Evolutionary conservation across 2,329 filamentous ascomycete species (phyloP), one percentile per base, ranked within the genome.

Genomic region (Sphaerostilbella broomeana): DNA sequence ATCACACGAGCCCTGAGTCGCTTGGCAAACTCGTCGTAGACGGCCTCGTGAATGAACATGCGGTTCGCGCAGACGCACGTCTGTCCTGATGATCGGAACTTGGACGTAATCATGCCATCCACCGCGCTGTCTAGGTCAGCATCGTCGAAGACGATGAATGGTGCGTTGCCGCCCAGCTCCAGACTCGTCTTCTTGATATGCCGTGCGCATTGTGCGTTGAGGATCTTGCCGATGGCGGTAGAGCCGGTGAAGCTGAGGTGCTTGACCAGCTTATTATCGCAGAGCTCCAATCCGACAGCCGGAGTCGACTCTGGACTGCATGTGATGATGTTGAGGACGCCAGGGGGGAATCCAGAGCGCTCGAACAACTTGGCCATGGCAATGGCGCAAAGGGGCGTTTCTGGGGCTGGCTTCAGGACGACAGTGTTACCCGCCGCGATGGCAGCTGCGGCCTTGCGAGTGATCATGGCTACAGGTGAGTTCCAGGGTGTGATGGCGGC

Each of bases 51-150:
- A 4, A 89, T 72, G 58, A 81, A 87, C 46, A 89, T 74, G 13
- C 84, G 71, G 64, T 90, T 89, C 5, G 83, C 82, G 54, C 82
- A 86, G 11, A 95, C 87, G 59, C 89, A 95, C 0, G 88, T 95
- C 69, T 95, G 89, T 22, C 89, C 89, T 0, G 84, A 89, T 18
- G 79, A 84, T 41, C 88, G 82, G 76, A 94, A 95, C 62, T 95
- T 95, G 54, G 77, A 85, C 15, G 79, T 66, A 36, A 94, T 73
- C 24, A 85, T 65, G 56, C 47, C 70, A 64, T 36, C 63, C 45
- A 87, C 79, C 2, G 83, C 83, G 8, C 63, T 60, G 31, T 86
- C 80, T 9, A 87, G 63, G 53, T 87, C 79, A 10, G 81, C 77
- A 52, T 86, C 83, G 50, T 86, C 80, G 51, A 86, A 87, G 24